Evolutionary conservation across 1,139 yeast species (phyloP).

Genomic region (Blastobotrys arbuscula): DNA sequence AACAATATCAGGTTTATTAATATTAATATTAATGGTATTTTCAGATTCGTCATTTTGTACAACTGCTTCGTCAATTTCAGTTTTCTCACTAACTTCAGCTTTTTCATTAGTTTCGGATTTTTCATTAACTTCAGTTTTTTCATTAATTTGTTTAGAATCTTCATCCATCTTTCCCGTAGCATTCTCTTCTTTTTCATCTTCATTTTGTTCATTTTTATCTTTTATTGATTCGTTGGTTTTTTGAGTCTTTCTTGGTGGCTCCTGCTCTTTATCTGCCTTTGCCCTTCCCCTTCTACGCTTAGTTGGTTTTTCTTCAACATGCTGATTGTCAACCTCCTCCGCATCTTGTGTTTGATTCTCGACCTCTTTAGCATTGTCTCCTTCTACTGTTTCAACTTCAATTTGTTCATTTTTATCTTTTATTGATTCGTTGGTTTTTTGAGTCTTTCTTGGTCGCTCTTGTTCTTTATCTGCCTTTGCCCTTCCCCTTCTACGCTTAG

Average conservation of each 20-base stretch:
- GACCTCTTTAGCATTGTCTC: not conserved
- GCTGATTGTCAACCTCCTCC: not conserved
- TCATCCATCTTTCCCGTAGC: conserved; percentile 3
- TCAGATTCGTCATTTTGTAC: no score
- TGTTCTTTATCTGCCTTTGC: not conserved
- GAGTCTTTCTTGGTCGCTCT: conserved; percentile 2
- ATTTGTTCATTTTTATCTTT: conserved; percentile 2
- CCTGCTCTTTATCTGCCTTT: not conserved
- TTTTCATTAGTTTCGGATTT: not conserved
- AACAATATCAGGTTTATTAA: no score
- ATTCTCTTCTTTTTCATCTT: not conserved
- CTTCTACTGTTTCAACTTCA: not conserved
- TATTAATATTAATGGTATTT: no score
- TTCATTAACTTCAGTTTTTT: no score
- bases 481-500: not conserved
- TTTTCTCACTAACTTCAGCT: no score
- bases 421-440: not conserved
- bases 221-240: not conserved
- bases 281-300: conserved; percentile 1
- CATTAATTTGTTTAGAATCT: conserved; percentile 1
- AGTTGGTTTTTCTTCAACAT: not conserved
- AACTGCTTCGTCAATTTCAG: not conserved
- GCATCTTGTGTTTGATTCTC: conserved; percentile 4
- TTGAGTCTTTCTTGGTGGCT: conserved; percentile 1
- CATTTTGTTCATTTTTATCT: conserved; percentile 2